Conservation (phyloP, 2,329 filamentous ascomycete genomes). For the Aureobasidium pullulans region DNA sequence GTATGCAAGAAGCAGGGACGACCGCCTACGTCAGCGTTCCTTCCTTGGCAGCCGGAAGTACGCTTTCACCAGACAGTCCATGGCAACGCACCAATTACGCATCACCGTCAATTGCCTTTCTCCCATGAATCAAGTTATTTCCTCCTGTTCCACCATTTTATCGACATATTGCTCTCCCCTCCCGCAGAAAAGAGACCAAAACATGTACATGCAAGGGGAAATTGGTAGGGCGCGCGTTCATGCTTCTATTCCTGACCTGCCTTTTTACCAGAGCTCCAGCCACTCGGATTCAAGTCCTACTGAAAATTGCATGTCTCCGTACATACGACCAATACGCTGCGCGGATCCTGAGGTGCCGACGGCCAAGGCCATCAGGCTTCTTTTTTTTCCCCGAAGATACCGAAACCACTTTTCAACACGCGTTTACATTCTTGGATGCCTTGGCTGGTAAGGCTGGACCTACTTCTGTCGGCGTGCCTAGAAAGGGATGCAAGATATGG, state of each 20-base stretch:
- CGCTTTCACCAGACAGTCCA: not conserved
- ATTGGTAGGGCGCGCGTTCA: not conserved
- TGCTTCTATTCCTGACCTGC: not conserved
- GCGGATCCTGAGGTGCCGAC: constrained; percentile 4
- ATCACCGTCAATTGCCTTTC: not conserved
- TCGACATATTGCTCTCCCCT: not conserved
- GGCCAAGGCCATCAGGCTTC: not conserved
- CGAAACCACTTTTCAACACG: not conserved
- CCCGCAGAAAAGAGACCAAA: not conserved
- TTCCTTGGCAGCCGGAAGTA: not conserved
- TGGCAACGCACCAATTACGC: not conserved
- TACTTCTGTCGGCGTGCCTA: not conserved
- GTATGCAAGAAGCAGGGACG: not conserved
- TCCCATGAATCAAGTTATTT: not conserved
- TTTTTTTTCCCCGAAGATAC: not conserved
- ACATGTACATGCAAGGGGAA: constrained; percentile 4
- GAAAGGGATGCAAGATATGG: too few species aligned
- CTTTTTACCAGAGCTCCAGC: constrained; percentile 7
- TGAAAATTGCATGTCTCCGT: not conserved
- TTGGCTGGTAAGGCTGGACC: not conserved
- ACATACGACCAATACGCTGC: not conserved
- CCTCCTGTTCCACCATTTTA: not conserved
- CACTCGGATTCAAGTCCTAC: not conserved
- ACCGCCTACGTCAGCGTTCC: not conserved
- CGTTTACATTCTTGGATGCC: not conserved